These are phyloP conservation scores for Puccinia coronata DNA, from an alignment of 1,284 basidiomycete species.

Conservation along the genomic window DNA sequence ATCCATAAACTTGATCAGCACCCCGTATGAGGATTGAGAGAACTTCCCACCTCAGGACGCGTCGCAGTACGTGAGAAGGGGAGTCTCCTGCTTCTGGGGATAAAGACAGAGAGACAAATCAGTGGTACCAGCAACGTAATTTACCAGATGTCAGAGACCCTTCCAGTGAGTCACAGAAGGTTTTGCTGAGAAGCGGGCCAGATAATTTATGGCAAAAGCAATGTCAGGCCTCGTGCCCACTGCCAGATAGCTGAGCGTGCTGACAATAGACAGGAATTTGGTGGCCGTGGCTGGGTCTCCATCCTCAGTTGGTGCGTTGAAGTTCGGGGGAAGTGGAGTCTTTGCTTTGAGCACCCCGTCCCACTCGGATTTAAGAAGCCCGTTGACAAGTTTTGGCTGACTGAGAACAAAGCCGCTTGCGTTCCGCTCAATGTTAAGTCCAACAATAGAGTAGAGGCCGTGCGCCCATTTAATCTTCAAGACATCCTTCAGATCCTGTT, in stretches of 20 bases:
- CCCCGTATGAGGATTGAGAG: not conserved
- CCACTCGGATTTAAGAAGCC: not conserved
- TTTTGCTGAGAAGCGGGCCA: constrained; percentile 22
- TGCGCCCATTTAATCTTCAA: too few species aligned
- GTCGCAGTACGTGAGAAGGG: not conserved
- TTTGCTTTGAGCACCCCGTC: not conserved
- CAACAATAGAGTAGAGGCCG: too few species aligned
- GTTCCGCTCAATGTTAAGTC: too few species aligned
- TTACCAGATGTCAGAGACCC: too few species aligned
- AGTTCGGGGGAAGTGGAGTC: not conserved
- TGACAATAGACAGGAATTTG: constrained; percentile 3
- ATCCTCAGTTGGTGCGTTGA: not conserved
- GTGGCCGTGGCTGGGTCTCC: not conserved
- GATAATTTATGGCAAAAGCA: too few species aligned
- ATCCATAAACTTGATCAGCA: too few species aligned
- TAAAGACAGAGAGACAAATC: not conserved
- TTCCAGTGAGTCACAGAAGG: not conserved
- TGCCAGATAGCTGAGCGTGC: too few species aligned
- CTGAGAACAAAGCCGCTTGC: too few species aligned
- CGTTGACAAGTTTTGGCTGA: not conserved
- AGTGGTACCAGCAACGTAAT: not conserved
- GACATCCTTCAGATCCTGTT: too few species aligned
- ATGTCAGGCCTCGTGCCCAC: too few species aligned
- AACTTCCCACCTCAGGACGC: constrained; percentile 2
- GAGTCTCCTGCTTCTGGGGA: not conserved